These are phyloP conservation scores for Wickerhamomyces canadensis DNA, from an alignment of 805 yeast genomes.

Conservation along the genomic window DNA sequence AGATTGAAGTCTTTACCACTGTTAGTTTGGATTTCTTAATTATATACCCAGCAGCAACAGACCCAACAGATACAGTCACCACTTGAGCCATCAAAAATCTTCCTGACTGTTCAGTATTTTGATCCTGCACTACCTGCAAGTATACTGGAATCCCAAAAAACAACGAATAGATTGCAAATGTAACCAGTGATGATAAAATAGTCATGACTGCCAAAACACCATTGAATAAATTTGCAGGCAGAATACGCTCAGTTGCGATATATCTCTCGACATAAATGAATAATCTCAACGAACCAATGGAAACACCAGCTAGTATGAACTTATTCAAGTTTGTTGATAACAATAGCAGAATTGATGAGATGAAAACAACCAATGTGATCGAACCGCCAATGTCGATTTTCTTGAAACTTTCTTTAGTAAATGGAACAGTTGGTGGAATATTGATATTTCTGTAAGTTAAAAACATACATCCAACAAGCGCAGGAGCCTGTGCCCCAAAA, in stretches of 20 bases:
- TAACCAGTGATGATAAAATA: conserved; percentile 6
- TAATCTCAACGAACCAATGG: conserved; percentile 6
- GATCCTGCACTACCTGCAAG: conserved; percentile 22
- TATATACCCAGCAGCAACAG: conserved; percentile 29
- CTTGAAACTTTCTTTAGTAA: conserved; percentile 23
- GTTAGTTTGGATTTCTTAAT: conserved; percentile 3
- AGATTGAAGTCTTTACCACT: conserved; percentile 2
- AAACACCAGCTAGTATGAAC: not conserved
- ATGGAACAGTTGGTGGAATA: conserved; percentile 6
- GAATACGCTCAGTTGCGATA: conserved; percentile 29
- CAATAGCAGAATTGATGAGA: conserved; percentile 26
- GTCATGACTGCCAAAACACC: conserved; percentile 32
- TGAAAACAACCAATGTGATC: conserved; percentile 24
- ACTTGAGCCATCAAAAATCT: conserved; percentile 31
- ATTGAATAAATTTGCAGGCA: conserved; percentile 30
- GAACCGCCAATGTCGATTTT: conserved; percentile 36
- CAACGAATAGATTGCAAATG: not conserved
- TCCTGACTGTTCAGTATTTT: conserved; percentile 30
- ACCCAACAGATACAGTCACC: conserved; percentile 12
- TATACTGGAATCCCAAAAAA: conserved; percentile 2
- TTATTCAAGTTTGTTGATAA: conserved; percentile 21
- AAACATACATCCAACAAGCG: conserved; percentile 21
- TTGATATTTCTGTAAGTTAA: conserved; percentile 17
- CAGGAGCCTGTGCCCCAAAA: conserved; percentile 34
- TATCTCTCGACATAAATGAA: conserved; percentile 32